Conservation (phyloP, 2,329 filamentous ascomycete genomes). For the Allantophomopsis cytisporea region DNA sequence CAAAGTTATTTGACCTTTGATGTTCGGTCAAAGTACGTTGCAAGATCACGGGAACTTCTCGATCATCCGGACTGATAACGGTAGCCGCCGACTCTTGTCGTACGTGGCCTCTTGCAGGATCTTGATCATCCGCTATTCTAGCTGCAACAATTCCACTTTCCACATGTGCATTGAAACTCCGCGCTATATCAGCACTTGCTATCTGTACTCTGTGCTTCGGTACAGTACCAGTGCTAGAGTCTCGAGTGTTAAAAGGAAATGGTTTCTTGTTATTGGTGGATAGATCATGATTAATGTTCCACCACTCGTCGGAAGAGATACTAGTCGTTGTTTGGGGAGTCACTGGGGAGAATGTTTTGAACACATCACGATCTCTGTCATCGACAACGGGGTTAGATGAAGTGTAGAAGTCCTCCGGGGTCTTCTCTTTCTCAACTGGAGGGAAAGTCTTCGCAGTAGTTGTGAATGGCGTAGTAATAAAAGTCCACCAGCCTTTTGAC, state of each 20-base stretch:
- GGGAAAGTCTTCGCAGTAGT: no score
- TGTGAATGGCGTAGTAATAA: slow-evolving; percentile 56
- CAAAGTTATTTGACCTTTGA: no score
- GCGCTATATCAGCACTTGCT: no score
- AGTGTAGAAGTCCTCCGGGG: no score
- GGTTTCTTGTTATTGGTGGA: background rate
- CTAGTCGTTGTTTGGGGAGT: slow-evolving; percentile 15
- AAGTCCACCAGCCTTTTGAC: slow-evolving; percentile 66
- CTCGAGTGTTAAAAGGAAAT: background rate
- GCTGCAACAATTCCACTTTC: no score
- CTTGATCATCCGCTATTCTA: no score
- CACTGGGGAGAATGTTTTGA: slow-evolving; percentile 12
- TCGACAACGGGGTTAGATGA: no score
- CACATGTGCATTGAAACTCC: no score
- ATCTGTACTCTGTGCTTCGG: slow-evolving; percentile 7
- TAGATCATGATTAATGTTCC: slow-evolving; percentile 11
- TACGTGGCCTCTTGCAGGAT: background rate
- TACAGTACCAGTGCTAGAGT: slow-evolving; percentile 10
- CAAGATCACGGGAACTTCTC: slow-evolving; percentile 7
- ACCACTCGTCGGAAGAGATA: slow-evolving; percentile 22
- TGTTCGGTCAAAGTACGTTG: no score
- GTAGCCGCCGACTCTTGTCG: slow-evolving; percentile 1
- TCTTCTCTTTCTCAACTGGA: no score
- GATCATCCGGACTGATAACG: slow-evolving; percentile 3
- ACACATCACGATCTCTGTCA: no score